These are phyloP conservation scores for Populus hybrid DNA, from an alignment of 441 rosid genomes.

Conservation along the genomic window DNA sequence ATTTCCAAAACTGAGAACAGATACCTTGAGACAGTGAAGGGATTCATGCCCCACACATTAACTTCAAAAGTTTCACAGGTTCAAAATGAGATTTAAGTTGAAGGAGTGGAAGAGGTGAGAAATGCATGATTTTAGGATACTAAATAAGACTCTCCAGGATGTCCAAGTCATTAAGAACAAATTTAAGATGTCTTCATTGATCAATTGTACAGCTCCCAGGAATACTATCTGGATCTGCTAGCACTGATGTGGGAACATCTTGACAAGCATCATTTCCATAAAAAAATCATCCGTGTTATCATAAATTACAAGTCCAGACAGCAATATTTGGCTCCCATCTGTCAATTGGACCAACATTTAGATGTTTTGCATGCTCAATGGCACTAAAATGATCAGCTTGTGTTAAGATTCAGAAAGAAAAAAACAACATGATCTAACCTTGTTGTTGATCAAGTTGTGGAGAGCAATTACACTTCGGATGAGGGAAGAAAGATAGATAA, in stretches of 20 bases:
- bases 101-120: neutral
- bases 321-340: neutral
- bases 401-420: neutral
- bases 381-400: neutral
- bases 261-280: neutral
- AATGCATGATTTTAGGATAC: neutral
- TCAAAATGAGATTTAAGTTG: neutral
- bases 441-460: slow-evolving; percentile 73
- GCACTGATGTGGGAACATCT: neutral
- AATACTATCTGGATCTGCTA: neutral
- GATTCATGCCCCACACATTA: neutral
- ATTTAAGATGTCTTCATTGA: neutral
- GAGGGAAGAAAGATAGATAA: slow-evolving; percentile 67
- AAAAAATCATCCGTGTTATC: neutral
- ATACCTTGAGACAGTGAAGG: neutral
- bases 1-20: neutral
- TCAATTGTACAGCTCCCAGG: neutral
- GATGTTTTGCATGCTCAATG: neutral
- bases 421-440: slow-evolving; percentile 32
- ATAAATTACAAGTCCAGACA: neutral
- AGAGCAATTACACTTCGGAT: slow-evolving; percentile 71
- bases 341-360: neutral
- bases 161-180: neutral
- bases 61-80: neutral
- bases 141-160: neutral